Percentiles rank a stretch among this genome's conserved stretches.
These are phyloP conservation scores for Phenoliferia sp. DNA, from an alignment of 1,284 basidiomycete species.

Conservation along the genomic window DNA sequence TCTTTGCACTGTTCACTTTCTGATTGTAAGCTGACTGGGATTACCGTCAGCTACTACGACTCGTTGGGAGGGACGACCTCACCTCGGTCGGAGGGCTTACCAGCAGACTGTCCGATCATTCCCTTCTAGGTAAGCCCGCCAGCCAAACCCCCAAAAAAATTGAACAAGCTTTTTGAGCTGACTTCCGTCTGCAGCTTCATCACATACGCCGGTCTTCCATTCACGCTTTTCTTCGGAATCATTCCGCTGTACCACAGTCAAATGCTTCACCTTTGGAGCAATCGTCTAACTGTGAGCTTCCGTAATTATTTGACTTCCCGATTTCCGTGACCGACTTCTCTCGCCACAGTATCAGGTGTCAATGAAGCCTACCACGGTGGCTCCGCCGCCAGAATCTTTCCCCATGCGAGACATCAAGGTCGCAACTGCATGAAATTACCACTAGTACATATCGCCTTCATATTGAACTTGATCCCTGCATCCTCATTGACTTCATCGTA, in stretches of 20 bases:
- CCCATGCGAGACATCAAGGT: neutral
- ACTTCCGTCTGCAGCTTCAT: neutral
- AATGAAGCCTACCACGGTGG: neutral
- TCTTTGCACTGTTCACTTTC: neutral
- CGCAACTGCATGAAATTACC: too few species aligned
- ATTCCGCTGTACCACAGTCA: neutral
- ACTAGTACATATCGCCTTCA: too few species aligned
- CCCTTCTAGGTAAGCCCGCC: neutral
- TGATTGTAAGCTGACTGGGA: too few species aligned
- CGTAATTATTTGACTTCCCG: neutral
- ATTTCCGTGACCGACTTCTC: neutral
- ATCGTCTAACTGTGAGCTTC: neutral
- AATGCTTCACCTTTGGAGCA: neutral
- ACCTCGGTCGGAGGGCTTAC: neutral
- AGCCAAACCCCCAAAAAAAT: neutral
- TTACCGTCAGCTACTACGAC: neutral
- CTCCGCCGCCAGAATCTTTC: neutral
- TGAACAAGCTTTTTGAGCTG: neutral
- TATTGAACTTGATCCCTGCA: too few species aligned
- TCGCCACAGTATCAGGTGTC: neutral
- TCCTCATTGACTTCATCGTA: too few species aligned
- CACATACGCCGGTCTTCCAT: conserved; percentile 1
- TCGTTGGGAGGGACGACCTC: neutral
- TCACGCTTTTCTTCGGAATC: conserved; percentile 1
- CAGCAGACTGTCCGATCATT: neutral